Conservation (phyloP, 2,329 filamentous ascomycete genomes). For the Aspergillus floridensis region DNA sequence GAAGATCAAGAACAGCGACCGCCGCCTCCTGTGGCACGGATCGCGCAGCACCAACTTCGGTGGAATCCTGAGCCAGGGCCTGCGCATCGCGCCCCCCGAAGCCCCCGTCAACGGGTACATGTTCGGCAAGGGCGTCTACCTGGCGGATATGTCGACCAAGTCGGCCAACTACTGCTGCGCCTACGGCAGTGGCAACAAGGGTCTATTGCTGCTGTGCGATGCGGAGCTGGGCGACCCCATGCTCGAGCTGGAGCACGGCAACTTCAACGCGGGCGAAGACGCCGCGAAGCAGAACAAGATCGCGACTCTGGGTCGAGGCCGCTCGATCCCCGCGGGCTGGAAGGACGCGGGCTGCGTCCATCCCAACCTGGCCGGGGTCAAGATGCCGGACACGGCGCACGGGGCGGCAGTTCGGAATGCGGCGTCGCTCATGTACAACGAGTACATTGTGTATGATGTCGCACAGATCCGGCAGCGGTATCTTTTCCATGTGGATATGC, state of each 20-base stretch:
- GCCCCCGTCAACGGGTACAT: conserved; percentile 79
- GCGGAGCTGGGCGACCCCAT: conserved; percentile 77
- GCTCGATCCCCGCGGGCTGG: conserved; percentile 65
- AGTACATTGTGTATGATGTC: conserved; percentile 51
- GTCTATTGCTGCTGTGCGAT: conserved; percentile 77
- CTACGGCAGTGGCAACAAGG: conserved; percentile 63
- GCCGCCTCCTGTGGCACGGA: conserved; percentile 83
- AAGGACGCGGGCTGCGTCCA: conserved; percentile 71
- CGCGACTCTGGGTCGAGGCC: conserved; percentile 70
- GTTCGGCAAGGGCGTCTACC: conserved; percentile 88
- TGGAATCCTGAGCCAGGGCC: conserved; percentile 80
- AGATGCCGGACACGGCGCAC: conserved; percentile 51
- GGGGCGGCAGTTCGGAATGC: neutral
- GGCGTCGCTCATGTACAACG: conserved; percentile 36
- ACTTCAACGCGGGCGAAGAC: conserved; percentile 62
- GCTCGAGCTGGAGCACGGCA: conserved; percentile 57
- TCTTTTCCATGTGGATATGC: conserved; percentile 45
- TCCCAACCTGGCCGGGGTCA: conserved; percentile 62
- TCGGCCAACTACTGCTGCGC: conserved; percentile 73
- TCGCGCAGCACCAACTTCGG: conserved; percentile 80
- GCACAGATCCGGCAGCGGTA: conserved; percentile 49
- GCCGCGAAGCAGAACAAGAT: conserved; percentile 60
- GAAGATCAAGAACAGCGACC: conserved; percentile 57
- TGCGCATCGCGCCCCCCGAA: conserved; percentile 79
- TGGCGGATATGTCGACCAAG: conserved; percentile 82